Conservation (phyloP, 2,329 filamentous ascomycete species). For the Chrysoporthe cubensis region DNA sequence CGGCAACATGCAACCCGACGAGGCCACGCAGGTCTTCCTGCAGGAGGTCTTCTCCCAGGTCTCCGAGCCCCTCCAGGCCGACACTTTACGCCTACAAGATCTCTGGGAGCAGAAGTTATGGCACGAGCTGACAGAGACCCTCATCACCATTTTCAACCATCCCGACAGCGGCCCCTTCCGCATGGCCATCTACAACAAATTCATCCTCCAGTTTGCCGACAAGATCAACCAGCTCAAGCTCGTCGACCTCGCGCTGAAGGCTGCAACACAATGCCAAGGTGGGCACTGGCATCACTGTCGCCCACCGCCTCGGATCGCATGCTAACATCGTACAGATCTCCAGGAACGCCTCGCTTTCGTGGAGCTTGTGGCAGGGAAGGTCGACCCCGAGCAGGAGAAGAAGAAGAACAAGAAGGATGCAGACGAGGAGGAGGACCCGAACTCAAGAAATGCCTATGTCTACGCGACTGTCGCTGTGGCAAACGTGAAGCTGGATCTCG, state of each 20-base stretch:
- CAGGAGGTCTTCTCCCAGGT: conserved; percentile 29
- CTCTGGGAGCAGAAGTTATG: conserved; percentile 98
- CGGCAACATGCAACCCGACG: conserved; percentile 69
- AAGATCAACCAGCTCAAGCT: conserved; percentile 99
- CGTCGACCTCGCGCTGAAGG: conserved; percentile 85
- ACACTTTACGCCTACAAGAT: conserved; percentile 91
- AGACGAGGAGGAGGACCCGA: conserved; percentile 30
- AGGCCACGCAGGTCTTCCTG: conserved; percentile 90
- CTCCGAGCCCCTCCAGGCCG: conserved; percentile 80
- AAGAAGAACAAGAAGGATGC: conserved; percentile 30
- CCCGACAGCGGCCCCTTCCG: conserved; percentile 81
- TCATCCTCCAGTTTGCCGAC: conserved; percentile 94
- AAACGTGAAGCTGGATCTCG: conserved; percentile 79
- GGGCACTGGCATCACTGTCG: conserved; percentile 29
- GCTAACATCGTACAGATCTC: conserved; percentile 64
- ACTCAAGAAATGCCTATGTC: conserved; percentile 90
- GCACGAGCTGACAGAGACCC: conserved; percentile 93
- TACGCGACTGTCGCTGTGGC: conserved; percentile 92
- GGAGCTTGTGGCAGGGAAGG: conserved; percentile 79
- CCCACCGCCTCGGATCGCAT: background rate
- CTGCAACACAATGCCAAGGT: conserved; percentile 84
- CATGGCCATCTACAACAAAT: conserved; percentile 88
- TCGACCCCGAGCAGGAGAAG: conserved; percentile 74
- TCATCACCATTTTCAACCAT: conserved; percentile 86
- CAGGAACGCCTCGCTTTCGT: conserved; percentile 86